Evolutionary conservation across 345 rosid genomes (phyloP).

Genomic region (Heritiera fomes): DNA sequence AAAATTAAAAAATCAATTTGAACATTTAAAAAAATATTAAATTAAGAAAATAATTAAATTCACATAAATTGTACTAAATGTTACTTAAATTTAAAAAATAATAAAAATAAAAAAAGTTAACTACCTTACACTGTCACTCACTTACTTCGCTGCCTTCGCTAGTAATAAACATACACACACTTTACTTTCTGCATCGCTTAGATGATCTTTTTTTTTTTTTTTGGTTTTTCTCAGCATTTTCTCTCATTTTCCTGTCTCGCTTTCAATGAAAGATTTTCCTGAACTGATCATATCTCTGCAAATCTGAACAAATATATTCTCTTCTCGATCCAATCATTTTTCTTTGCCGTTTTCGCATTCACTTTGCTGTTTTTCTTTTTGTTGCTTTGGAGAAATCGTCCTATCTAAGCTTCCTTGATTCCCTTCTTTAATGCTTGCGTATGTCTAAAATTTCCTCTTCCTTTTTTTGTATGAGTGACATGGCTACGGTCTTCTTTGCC

Average conservation of each 20-base stretch:
- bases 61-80: neutral
- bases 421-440: conserved; percentile 17
- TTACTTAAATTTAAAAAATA: neutral
- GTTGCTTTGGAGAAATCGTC: neutral
- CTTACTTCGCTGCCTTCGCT: conserved; percentile 18
- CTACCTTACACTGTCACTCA: conserved; percentile 22
- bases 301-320: conserved; percentile 1
- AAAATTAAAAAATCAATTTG: neutral
- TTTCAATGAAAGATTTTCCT: neutral
- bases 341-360: conserved; percentile 2
- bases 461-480: neutral
- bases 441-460: conserved; percentile 4
- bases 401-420: conserved; percentile 8
- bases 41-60: too few relatives aligned
- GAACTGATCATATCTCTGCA: neutral
- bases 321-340: conserved; percentile 1
- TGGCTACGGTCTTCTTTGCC: neutral
- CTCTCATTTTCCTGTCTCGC: conserved; percentile 2
- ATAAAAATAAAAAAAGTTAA: conserved; percentile 20
- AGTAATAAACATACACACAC: conserved; percentile 10
- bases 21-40: neutral
- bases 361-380: neutral
- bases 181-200: conserved; percentile 15
- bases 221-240: neutral
- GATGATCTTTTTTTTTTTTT: neutral